These are phyloP conservation scores for Acephala macrosclerotiorum DNA, from an alignment of 2,329 filamentous ascomycete species.

Conservation along the genomic window DNA sequence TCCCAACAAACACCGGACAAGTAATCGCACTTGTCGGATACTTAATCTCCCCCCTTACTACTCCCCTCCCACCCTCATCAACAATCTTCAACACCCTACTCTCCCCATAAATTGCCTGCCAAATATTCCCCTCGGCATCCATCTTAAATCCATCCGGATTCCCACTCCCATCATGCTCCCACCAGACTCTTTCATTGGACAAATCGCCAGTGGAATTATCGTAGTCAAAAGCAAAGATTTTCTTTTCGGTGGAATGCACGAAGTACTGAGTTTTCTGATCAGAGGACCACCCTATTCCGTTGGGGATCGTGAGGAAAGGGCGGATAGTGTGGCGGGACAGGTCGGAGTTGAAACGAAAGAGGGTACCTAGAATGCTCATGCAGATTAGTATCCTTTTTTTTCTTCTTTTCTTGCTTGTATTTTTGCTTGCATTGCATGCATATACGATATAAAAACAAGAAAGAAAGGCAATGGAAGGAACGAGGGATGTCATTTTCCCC, in stretches of 20 bases:
- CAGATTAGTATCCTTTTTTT: neutral
- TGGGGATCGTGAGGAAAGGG: conserved; percentile 77
- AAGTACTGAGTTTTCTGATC: conserved; percentile 75
- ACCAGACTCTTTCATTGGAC: conserved; percentile 72
- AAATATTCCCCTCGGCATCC: conserved; percentile 85
- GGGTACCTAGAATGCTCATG: conserved; percentile 59
- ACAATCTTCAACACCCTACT: conserved; percentile 75
- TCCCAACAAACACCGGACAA: conserved; percentile 81
- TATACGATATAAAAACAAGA: neutral
- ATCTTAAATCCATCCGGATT: conserved; percentile 86
- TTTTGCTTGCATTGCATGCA: neutral
- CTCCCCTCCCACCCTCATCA: conserved; percentile 57
- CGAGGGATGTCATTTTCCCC: neutral
- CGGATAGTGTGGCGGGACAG: conserved; percentile 66
- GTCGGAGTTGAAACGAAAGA: conserved; percentile 75
- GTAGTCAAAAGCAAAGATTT: conserved; percentile 80
- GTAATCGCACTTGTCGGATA: conserved; percentile 83
- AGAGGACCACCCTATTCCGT: conserved; percentile 82
- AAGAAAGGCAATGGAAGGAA: neutral
- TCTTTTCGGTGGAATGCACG: conserved; percentile 76
- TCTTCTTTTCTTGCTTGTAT: neutral
- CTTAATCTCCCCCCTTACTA: conserved; percentile 75
- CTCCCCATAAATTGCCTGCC: conserved; percentile 87
- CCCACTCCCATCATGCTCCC: conserved; percentile 69
- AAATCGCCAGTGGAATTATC: conserved; percentile 67